Evolutionary conservation across 352 stramenopile genomes (phyloP).

Genomic region (Globisporangium rhizosaccharum): DNA sequence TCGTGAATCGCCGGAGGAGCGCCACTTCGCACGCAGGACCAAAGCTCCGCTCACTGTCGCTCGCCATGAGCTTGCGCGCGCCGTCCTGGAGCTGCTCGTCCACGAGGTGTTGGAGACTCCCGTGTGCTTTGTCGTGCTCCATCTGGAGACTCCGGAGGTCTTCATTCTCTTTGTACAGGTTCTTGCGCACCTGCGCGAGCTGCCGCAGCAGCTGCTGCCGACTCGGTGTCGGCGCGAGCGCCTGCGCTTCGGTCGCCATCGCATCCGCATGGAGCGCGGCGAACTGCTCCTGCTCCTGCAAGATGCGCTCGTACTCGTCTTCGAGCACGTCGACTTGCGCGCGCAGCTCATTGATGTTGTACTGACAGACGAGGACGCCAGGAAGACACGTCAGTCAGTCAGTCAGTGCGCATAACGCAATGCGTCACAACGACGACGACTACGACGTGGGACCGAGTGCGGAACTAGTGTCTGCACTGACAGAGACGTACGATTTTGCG

Average conservation of each 20-base stretch:
- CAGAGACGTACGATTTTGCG: constrained; percentile 41
- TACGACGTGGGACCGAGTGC: too few relatives aligned
- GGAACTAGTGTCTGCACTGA: too few relatives aligned
- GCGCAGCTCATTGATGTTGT: constrained; percentile 39
- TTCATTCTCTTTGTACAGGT: constrained; percentile 41
- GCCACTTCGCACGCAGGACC: constrained; percentile 26
- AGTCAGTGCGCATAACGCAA: too few relatives aligned
- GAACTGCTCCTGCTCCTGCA: constrained; percentile 23
- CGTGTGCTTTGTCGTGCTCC: constrained; percentile 37
- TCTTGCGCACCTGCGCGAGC: constrained; percentile 28
- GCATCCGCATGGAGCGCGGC: constrained; percentile 12
- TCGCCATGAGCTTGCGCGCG: constrained; percentile 9
- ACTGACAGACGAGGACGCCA: constrained; percentile 9
- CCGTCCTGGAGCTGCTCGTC: constrained; percentile 28
- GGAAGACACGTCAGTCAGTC: background rate
- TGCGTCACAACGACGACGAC: background rate
- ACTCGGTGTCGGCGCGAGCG: constrained; percentile 16
- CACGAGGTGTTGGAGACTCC: constrained; percentile 40
- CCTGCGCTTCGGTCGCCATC: constrained; percentile 16
- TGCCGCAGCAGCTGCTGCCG: constrained; percentile 19
- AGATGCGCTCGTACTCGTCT: constrained; percentile 34
- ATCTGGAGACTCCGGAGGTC: constrained; percentile 27
- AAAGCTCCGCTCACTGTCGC: constrained; percentile 4
- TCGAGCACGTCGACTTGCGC: constrained; percentile 39
- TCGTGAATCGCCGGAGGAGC: constrained; percentile 28